These are phyloP conservation scores for Cerioporus squamosus DNA, from an alignment of 1,284 basidiomycete species.

Conservation along the genomic window DNA sequence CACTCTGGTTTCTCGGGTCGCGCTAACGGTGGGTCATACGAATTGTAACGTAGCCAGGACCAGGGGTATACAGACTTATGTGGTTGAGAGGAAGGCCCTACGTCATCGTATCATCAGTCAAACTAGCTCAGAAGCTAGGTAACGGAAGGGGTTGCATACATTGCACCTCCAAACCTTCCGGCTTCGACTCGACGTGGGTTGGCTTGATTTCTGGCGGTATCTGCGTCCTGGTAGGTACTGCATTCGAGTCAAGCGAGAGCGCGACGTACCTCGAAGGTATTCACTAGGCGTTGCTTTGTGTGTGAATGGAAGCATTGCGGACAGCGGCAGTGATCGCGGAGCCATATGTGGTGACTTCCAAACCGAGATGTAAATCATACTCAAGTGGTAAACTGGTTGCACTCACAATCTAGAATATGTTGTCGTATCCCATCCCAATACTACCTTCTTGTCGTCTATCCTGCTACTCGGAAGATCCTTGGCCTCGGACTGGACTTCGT, in stretches of 20 bases:
- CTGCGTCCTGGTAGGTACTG: constrained; percentile 40
- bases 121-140: too few relatives aligned
- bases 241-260: not conserved
- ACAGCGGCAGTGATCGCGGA: constrained; percentile 91
- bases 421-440: constrained; percentile 69
- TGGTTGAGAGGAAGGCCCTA: constrained; percentile 64
- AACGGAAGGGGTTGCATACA: constrained; percentile 44
- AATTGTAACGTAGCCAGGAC: constrained; percentile 79
- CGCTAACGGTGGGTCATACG: constrained; percentile 69
- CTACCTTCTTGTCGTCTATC: constrained; percentile 60
- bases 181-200: constrained; percentile 57
- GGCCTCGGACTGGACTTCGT: not conserved
- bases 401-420: constrained; percentile 75
- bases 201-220: constrained; percentile 80
- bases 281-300: constrained; percentile 90
- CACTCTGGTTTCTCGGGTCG: constrained; percentile 44
- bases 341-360: constrained; percentile 70
- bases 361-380: not conserved
- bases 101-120: not conserved
- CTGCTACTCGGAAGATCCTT: constrained; percentile 57
- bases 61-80: constrained; percentile 87
- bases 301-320: constrained; percentile 84
- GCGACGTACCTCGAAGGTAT: constrained; percentile 76
- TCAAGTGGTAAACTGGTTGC: not conserved
- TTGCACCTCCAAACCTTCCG: constrained; percentile 69